Conservation (phyloP, 1,284 basidiomycete species). For the Phlebopus sp. region DNA sequence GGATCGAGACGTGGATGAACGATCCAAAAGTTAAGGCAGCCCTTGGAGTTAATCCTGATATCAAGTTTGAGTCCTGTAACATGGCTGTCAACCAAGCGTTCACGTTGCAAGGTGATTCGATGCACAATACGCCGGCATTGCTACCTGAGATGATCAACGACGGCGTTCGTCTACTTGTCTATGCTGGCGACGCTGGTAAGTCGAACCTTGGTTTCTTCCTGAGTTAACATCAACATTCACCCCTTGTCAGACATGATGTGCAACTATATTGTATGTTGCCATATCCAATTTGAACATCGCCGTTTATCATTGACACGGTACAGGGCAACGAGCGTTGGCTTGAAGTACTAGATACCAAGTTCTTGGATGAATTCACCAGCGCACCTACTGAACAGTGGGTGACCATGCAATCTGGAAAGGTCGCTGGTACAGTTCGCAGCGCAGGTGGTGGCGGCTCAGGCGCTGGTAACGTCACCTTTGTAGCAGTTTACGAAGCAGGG, state of each 20-base stretch:
- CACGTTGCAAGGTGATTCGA: slow-evolving; percentile 61
- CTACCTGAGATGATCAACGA: slow-evolving; percentile 64
- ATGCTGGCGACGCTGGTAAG: slow-evolving; percentile 65
- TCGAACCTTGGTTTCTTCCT: neutral
- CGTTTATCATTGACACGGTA: slow-evolving; percentile 12
- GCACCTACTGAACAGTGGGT: slow-evolving; percentile 57
- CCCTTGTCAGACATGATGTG: slow-evolving; percentile 69
- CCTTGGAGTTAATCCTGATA: slow-evolving; percentile 55
- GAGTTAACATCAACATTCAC: neutral
- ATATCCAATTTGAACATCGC: slow-evolving; percentile 19
- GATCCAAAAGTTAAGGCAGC: slow-evolving; percentile 56
- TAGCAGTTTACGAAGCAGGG: slow-evolving; percentile 72
- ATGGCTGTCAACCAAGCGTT: slow-evolving; percentile 55
- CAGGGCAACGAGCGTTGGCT: slow-evolving; percentile 77
- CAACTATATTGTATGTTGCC: slow-evolving; percentile 59
- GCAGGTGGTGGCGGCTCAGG: slow-evolving; percentile 58
- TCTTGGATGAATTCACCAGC: slow-evolving; percentile 57
- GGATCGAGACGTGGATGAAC: slow-evolving; percentile 68
- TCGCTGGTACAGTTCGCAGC: slow-evolving; percentile 57
- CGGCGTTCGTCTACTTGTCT: slow-evolving; percentile 70
- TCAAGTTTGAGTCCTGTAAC: slow-evolving; percentile 48
- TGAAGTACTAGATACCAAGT: slow-evolving; percentile 56
- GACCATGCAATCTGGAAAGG: slow-evolving; percentile 42
- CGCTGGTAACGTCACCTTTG: slow-evolving; percentile 77
- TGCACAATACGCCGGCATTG: slow-evolving; percentile 67